Evolutionary conservation across 2,329 filamentous ascomycete genomes (phyloP), one percentile per base, ranked within the genome.

Genomic region (Daldinia eschscholtzii): DNA sequence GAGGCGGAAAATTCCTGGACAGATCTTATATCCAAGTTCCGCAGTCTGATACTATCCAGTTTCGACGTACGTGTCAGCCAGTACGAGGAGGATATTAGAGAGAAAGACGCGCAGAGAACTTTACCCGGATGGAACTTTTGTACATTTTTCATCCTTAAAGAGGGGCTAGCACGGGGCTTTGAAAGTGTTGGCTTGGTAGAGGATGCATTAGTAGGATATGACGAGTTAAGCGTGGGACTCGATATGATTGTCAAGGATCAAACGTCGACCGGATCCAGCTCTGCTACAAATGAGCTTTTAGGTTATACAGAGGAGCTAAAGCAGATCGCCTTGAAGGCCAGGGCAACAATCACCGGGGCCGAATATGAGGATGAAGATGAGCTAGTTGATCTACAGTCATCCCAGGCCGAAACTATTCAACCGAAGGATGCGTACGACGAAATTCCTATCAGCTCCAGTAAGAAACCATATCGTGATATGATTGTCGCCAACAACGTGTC

Each of bases 101-200:
- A 98, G 79, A 96, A 94, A 76, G 95, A 98, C 74, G 88, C 91
- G 0, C 94, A 98, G 79, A 88, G 95, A 53, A 90, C 85, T 37
- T 82, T 99, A 18, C 96, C 96, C 0, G 96, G 96, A 0, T 99
- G 96, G 96, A 99, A 99, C 77, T 99, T 99, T 78, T 98, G 96
- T 80, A 99, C 96, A 0, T 99, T 99, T 79, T 99, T 99, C 79
- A 94, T 99, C 15, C 85, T 99, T 7, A 99, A 99, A 77, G 96
- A 99, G 79, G 96, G 96, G 0, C 83, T 99, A 39, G 95, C 96
- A 1, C 88, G 93, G 72, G 97, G 95, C 0, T 97, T 99, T 73
- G 97, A 99, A 79, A 98, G 93, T 77, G 94, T 98, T 2, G 97
- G 97, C 0, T 84, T 99, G 9, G 93, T 98, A 7, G 96, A 99